Evolutionary conservation across 2,329 filamentous ascomycete species (phyloP), one percentile per base, ranked within the genome.

Genomic region (Purpureocillium lavendulum): DNA sequence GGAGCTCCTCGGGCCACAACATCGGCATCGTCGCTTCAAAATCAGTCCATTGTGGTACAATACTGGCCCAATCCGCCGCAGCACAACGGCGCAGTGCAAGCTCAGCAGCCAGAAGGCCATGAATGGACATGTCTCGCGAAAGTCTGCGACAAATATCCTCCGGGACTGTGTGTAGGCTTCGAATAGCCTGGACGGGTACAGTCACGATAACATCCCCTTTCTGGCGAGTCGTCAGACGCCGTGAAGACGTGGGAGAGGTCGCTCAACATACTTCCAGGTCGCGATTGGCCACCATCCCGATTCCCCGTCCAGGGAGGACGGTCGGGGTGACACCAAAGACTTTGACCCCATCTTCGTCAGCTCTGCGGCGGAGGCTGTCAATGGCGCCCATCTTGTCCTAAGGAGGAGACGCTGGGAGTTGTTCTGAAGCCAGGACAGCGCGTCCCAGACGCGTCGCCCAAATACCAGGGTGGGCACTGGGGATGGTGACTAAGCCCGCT

Each of bases 21-120:
- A 71, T 48, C 2, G 49, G 49, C 15, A 46, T 45, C 8, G 33
- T 38, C 14, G 18, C 33, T 8, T 41, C 16, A 36, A 44, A 38
- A 35, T 40, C 21, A n/a, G 12, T 6, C 33, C 33, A 29, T 4
- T 30, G 16, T 12, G 43, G 45, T 30, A 44, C 35, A 11, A 40
- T 21, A 7, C 30, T 41, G 6, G 29, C 3, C 40, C 38, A 42
- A 17, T 36, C 35, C 28, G 36, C 36, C 36, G 29, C 9, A 10
- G 13, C 11, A n/a, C 4, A 9, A 7, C 7, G 14, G 16, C 16
- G n/a, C 13, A 82, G 65, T 5, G 76, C 71, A 11, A 89, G 64
- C 45, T 82, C 77, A 1, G 82, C 74, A 9, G 87, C 84, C 2
- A 94, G 65, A 15, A 87, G 71, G 7, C 80, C 82, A 45, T 94